Base-by-base conservation (phyloP, 257 asterid genomes). In the Euphrasia confusa region DNA sequence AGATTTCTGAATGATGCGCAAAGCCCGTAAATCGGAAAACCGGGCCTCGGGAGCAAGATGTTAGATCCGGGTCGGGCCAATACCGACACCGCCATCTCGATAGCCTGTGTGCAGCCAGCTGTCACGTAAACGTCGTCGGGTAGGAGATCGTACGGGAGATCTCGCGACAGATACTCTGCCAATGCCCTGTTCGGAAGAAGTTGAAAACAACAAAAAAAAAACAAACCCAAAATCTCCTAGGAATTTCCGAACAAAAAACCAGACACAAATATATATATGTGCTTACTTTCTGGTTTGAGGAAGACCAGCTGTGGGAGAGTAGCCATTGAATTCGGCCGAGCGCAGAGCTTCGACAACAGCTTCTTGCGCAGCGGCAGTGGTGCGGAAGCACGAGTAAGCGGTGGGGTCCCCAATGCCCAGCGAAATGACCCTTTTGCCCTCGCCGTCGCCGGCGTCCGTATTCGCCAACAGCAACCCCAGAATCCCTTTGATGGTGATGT, bases 331-430 rank as follows among this genome's bases (percentile, higher is more conserved):
- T 66, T 90, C 78, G 42, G 78, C 55, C 5, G 95, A 87, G 44
- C 69, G 72, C 35, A 87, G 79, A 45, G 95, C 64, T 1, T 74
- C 73, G 1, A 72, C 74, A 49, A 90, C 88, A 58, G 94, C 87
- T 54, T 83, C 77, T 53, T 74, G 87, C 18, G 89, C 86, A 60
- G 77, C 80, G 32, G 71, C 57, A 55, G 84, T 70, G 3, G 95
- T 77, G 45, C 55, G 54, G 42, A 87, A 90, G 70, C 97, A 90
- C 17, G 92, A 81, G 64, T 75, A 76, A 7, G 84, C 88, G 9
- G 97, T 87, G 0, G 97, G 97, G 58, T 90, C 95, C 8, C 97
- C 97, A 17, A 90, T 83, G 35, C 92, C 97, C 68, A 90, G 62
- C 32, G 95, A 84, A 68, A 90, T 87, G 17, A 84, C 75, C 35